phyloP scores from a whole-genome alignment of 208 protist species.

The Vickermania ingenoplastis region DNA sequence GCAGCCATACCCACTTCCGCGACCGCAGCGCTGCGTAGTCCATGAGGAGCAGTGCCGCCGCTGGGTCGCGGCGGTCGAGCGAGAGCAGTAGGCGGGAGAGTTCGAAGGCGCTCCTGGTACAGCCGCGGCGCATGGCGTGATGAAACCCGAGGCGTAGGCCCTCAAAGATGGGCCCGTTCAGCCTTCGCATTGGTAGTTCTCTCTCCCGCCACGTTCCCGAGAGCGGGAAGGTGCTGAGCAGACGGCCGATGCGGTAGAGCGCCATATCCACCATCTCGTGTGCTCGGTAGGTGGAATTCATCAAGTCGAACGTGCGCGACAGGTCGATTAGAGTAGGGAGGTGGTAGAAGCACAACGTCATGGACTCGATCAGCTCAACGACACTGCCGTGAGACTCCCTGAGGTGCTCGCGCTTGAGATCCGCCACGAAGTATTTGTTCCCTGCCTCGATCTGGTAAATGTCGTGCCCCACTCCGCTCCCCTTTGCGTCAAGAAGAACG shows the following conservation, averaged over 20 bases:
- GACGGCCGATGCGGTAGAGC: slow-evolving; percentile 62
- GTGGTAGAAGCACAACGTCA: slow-evolving; percentile 54
- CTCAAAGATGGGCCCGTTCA: slow-evolving; percentile 47
- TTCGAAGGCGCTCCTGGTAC: slow-evolving; percentile 64
- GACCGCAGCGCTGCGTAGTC: slow-evolving; percentile 73
- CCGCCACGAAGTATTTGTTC: slow-evolving; percentile 5
- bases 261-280: slow-evolving; percentile 63
- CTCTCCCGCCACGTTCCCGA: slow-evolving; percentile 46
- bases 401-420: slow-evolving; percentile 22
- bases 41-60: slow-evolving; percentile 46
- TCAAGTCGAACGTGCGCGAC: slow-evolving; percentile 48
- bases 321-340: slow-evolving; percentile 69
- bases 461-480: not conserved
- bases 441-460: not conserved
- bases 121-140: slow-evolving; percentile 57
- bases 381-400: slow-evolving; percentile 20
- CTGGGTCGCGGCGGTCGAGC: slow-evolving; percentile 58
- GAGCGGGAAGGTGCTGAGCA: slow-evolving; percentile 50
- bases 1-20: slow-evolving; percentile 73
- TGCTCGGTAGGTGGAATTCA: slow-evolving; percentile 34
- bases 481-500: slow-evolving; percentile 7
- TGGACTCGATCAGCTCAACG: slow-evolving; percentile 42
- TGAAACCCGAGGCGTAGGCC: slow-evolving; percentile 51
- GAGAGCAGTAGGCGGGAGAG: slow-evolving; percentile 55
- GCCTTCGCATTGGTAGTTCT: slow-evolving; percentile 7